Evolutionary conservation across 257 asterid genomes (phyloP), one percentile per base, ranked within the genome.

Genomic region (Forsythia viridissima): DNA sequence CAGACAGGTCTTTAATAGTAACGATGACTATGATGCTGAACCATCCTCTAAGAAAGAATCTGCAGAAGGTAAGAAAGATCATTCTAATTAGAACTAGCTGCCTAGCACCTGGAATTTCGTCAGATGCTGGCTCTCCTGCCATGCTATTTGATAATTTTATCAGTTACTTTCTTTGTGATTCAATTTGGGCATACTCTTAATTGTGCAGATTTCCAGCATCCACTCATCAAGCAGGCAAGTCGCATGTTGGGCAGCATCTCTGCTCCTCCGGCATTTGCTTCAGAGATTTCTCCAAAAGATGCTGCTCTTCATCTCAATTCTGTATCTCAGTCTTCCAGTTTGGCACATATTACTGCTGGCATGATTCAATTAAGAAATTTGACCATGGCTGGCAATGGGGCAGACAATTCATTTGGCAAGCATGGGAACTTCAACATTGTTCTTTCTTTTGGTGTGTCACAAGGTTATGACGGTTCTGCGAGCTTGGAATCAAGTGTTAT

Each of bases 181-280:
- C 76, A 34, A 80, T 70, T 68, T 24, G 15, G 36, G 63, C 55
- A 52, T 81, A 41, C 12, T 71, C 65, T 61, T 18, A 44, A 41
- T 67, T 43, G 5, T 80, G 79, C 95, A 94, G 98, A 85, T 84
- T 73, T 52, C 75, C 86, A 87, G 63, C 76, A 89, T 81, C 93
- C 97, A 69, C 89, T 87, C 79, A 71, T 85, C 79, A 89, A 89
- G 80, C 80, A 91, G 77, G 97, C 99, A 8, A 93, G 94, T 77
- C 86, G 83, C 6, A 91, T 93, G 96, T 72, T 96, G 93, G 97
- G 93, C 77, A 82, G 87, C 88, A 84, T 94, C 82, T 91, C 88
- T 37, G 98, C 98, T 75, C 96, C 98, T 38, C 93, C 98, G 3
- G 98, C 99, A 74, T 80, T 91, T 83, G 99, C 99, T 77, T 80